Base-by-base conservation (phyloP, 148 eudicot genomes). In the Pouteria glomerata region DNA sequence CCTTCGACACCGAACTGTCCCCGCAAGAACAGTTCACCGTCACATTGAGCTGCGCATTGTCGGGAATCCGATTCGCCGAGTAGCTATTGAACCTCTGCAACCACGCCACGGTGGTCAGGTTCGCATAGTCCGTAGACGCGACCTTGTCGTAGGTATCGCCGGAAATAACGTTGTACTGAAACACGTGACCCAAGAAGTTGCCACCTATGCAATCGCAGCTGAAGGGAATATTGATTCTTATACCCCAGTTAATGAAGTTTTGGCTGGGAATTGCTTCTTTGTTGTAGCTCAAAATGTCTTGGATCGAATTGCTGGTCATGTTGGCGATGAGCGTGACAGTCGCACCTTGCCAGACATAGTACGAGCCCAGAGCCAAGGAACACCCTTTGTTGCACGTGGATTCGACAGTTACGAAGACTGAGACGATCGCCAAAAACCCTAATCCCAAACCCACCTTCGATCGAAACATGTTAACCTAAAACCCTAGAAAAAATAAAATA, bases 21-120 rank as follows among this genome's bases (percentile, higher is more conserved):
- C 97, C 97, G 65, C 96, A 89, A 26, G 87, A 80, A 55, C 97
- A 92, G 66, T 83, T 89, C 48, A 86, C 90, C 11, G 77, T 70
- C 73, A 92, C 96, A 47, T 76, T 86, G 59, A 92, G 21, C 33
- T 14, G 27, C 10, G 53, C 79, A 29, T 55, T 73, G 42, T 34
- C 65, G 5, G 88, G 87, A 18, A 92, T 34, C 13, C n/a, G 64
- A n/a, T 6, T 66, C 2, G 84, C 63, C 16, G 47, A 19, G 59
- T 83, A 89, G 34, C 59, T 58, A 77, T 89, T 92, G 66, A 16
- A 76, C 52, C 45, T 41, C 84, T 72, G 57, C 76, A 88, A 8
- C 88, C 61, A 78, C 59, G n/a, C 62, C 16, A 68, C 58, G 1
- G 82, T 80, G 2, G 97, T 92, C 72, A 89, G 85, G 73, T 89